Conservation (phyloP, 495 filamentous ascomycete species). For the Neurospora sp. region DNA sequence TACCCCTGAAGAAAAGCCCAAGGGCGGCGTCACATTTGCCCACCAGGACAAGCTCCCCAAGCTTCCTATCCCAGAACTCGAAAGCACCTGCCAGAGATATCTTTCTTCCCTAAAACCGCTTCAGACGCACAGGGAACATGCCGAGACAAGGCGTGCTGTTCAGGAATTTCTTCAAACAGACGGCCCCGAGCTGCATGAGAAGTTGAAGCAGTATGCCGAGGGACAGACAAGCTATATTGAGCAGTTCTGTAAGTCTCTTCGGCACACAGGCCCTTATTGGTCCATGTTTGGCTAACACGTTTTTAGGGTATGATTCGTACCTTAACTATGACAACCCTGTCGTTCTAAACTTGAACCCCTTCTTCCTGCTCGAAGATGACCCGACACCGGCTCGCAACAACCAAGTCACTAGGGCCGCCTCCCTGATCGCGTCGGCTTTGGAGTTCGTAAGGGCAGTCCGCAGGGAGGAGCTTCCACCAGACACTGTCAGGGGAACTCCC, state of each 20-base stretch:
- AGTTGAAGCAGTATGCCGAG: slow-evolving; percentile 84
- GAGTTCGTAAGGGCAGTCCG: slow-evolving; percentile 90
- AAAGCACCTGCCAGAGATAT: slow-evolving; percentile 70
- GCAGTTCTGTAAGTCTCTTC: slow-evolving; percentile 76
- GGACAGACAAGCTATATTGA: slow-evolving; percentile 95
- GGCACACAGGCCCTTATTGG: neutral
- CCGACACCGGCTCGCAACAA: slow-evolving; percentile 93
- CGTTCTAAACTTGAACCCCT: slow-evolving; percentile 93
- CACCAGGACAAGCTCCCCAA: slow-evolving; percentile 83
- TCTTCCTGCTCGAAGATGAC: slow-evolving; percentile 96
- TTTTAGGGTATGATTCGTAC: slow-evolving; percentile 93
- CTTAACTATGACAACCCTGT: slow-evolving; percentile 97
- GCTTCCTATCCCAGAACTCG: slow-evolving; percentile 89
- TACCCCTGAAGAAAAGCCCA: slow-evolving; percentile 31
- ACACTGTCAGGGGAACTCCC: slow-evolving; percentile 70
- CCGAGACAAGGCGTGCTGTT: slow-evolving; percentile 70
- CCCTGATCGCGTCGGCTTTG: slow-evolving; percentile 78
- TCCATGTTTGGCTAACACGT: slow-evolving; percentile 1
- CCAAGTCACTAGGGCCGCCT: slow-evolving; percentile 90
- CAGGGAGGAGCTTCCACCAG: slow-evolving; percentile 85
- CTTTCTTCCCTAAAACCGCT: slow-evolving; percentile 71
- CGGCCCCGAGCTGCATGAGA: slow-evolving; percentile 77
- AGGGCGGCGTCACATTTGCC: slow-evolving; percentile 74
- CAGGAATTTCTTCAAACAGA: slow-evolving; percentile 78
- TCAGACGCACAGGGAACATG: slow-evolving; percentile 71